Percentiles rank a stretch among this genome's conserved stretches.
Conservation (phyloP, 2,329 filamentous ascomycete species). For the Aureobasidium musti region DNA sequence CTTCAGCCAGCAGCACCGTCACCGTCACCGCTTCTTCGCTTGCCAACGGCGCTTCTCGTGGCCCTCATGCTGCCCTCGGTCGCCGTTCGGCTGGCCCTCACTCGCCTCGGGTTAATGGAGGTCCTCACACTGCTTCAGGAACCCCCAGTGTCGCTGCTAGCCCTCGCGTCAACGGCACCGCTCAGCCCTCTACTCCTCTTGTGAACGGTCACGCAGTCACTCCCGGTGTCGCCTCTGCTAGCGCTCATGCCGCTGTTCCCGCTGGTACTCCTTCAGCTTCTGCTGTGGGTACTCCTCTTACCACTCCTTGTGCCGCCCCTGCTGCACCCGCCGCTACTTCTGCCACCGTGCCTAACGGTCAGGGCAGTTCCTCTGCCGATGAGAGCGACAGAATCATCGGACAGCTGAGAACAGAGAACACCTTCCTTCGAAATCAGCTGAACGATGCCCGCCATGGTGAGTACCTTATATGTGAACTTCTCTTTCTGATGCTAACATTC, state of each 20-base stretch:
- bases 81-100: background rate
- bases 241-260: background rate
- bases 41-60: background rate
- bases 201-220: background rate
- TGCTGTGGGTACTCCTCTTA: background rate
- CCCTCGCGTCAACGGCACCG: background rate
- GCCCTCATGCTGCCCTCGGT: background rate
- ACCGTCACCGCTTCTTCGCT: background rate
- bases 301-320: background rate
- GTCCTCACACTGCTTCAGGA: background rate
- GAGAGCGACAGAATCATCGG: background rate
- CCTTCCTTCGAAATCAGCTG: background rate
- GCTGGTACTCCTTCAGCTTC: background rate
- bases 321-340: background rate
- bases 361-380: background rate
- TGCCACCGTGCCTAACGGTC: background rate
- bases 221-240: background rate
- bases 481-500: background rate
- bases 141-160: background rate
- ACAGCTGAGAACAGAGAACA: background rate
- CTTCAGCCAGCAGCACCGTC: background rate
- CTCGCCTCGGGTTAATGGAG: background rate
- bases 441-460: constrained; percentile 2
- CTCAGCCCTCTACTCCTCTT: background rate
- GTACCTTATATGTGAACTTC: background rate